Evolutionary conservation across 441 rosid species (phyloP).

Genomic region (Bocquillonia castaneifolia): DNA sequence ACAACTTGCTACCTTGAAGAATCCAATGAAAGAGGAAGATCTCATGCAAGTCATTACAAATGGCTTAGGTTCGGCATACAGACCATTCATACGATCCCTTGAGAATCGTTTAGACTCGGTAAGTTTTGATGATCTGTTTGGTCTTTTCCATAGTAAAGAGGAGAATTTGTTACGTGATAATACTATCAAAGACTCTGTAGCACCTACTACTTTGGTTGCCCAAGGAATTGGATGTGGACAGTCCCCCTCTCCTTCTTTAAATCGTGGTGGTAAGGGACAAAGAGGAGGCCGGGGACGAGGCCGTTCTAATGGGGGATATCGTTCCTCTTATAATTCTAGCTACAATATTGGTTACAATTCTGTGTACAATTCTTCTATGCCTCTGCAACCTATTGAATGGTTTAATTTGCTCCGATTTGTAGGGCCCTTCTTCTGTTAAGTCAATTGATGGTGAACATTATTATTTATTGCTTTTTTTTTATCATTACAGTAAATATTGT

Average conservation of each 20-base stretch:
- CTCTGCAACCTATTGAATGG: neutral
- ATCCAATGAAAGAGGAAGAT: neutral
- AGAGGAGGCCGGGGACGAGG: too few relatives aligned
- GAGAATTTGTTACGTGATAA: neutral
- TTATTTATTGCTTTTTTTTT: neutral
- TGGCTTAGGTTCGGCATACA: neutral
- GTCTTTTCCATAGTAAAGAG: neutral
- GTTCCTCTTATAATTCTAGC: neutral
- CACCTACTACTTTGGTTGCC: neutral
- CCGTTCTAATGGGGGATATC: too few relatives aligned
- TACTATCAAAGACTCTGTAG: neutral
- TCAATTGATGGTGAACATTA: neutral
- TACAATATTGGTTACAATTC: neutral
- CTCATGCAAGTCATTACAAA: neutral
- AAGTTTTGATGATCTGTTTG: neutral
- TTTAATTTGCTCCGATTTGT: neutral
- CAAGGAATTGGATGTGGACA: too few relatives aligned
- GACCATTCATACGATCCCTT: neutral
- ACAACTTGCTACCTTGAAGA: neutral
- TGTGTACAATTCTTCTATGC: neutral
- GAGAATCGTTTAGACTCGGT: neutral
- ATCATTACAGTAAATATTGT: neutral
- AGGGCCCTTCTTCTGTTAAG: neutral
- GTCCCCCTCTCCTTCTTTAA: too few relatives aligned
- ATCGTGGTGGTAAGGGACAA: too few relatives aligned